Percentiles rank a stretch among this genome's conserved stretches.
These are phyloP conservation scores for Castanea sativa DNA, from an alignment of 306 rosid species.

Conservation along the genomic window DNA sequence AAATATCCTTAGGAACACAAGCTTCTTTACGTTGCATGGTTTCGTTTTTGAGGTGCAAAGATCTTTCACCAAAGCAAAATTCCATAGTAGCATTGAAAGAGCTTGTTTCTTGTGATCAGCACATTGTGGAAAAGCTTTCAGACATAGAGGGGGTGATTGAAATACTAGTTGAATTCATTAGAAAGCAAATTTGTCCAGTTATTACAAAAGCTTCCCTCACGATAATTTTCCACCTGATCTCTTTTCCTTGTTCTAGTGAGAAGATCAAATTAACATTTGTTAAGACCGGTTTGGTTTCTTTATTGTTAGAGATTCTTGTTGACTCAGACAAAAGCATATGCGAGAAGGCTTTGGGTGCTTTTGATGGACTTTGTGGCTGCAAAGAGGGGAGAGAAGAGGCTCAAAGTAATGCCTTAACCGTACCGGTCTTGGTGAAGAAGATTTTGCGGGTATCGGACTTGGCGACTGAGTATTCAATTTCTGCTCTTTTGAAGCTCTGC, in stretches of 20 bases:
- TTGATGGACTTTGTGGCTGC: slow-evolving; percentile 40
- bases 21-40: slow-evolving; percentile 62
- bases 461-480: slow-evolving; percentile 55
- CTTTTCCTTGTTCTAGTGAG: slow-evolving; percentile 30
- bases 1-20: slow-evolving; percentile 37
- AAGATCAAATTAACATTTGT: slow-evolving; percentile 30
- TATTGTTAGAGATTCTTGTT: slow-evolving; percentile 40
- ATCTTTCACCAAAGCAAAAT: slow-evolving; percentile 46
- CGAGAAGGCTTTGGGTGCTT: slow-evolving; percentile 50
- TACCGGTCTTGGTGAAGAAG: slow-evolving; percentile 74
- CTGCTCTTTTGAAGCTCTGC: slow-evolving; percentile 58
- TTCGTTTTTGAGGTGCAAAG: slow-evolving; percentile 51
- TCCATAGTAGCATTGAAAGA: slow-evolving; percentile 48
- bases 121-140: slow-evolving; percentile 35
- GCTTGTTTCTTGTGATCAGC: slow-evolving; percentile 47
- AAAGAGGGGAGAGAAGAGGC: slow-evolving; percentile 51
- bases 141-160: slow-evolving; percentile 46
- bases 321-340: slow-evolving; percentile 52
- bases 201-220: slow-evolving; percentile 53
- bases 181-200: slow-evolving; percentile 38
- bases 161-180: slow-evolving; percentile 44
- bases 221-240: slow-evolving; percentile 41
- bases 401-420: slow-evolving; percentile 43
- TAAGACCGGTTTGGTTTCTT: slow-evolving; percentile 49
- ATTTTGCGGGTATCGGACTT: slow-evolving; percentile 54